These are phyloP conservation scores for Auricularia sp. DNA, from an alignment of 768 basidiomycete species.

Conservation along the genomic window DNA sequence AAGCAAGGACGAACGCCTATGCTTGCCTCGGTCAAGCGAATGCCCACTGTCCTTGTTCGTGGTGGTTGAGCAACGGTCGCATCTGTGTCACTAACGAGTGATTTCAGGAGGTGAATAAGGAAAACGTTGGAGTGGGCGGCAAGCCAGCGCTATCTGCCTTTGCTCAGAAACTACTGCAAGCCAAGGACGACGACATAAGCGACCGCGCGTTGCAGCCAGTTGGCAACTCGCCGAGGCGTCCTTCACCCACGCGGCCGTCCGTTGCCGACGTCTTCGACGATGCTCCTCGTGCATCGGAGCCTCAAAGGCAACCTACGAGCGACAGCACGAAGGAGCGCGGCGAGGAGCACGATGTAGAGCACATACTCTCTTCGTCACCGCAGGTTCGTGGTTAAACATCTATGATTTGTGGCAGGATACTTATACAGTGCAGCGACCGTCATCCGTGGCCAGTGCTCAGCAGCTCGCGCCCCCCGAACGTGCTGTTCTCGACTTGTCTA, in stretches of 20 bases:
- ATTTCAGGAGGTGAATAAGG: neutral
- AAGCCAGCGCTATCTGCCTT: conserved; percentile 5
- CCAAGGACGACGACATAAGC: neutral
- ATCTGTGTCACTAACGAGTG: neutral
- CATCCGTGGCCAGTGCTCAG: neutral
- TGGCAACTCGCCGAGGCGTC: neutral
- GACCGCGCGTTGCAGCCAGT: neutral
- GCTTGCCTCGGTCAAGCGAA: neutral
- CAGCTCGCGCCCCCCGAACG: conserved; percentile 13
- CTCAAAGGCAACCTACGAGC: neutral
- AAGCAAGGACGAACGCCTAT: conserved; percentile 14
- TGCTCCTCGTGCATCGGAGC: neutral
- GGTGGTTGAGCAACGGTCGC: neutral
- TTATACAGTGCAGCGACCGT: too few species aligned
- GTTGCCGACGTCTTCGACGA: neutral
- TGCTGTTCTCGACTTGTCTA: conserved; percentile 40
- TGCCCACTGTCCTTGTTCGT: neutral
- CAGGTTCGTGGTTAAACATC: too few species aligned
- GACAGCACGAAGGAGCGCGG: neutral
- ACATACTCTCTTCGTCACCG: neutral
- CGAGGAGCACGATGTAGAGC: neutral
- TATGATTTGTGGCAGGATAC: too few species aligned
- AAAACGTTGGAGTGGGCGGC: neutral
- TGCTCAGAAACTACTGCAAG: conserved; percentile 5
- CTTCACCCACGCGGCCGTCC: neutral